Base-by-base conservation (phyloP, 306 rosid species). In the Prunus davidiana region DNA sequence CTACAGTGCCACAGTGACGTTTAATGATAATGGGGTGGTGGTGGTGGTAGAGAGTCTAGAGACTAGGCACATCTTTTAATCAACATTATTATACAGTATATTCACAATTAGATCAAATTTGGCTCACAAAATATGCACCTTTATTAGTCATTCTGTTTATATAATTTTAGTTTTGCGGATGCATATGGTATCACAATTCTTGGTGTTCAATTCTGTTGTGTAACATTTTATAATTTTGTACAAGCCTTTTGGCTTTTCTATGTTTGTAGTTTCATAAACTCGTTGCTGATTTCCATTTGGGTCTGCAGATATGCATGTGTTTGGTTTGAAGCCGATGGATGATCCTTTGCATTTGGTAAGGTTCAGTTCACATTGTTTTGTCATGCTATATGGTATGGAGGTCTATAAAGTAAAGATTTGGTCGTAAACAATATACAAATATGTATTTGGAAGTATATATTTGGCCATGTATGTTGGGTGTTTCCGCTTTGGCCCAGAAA, bases 261-360 rank as follows among this genome's bases (percentile, higher is more conserved):
- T 56, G 64, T 64, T 72, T 11, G 38, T 72, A 56, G 76, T 64
- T 68, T 50, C 56, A 67, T 57, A 43, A 63, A 25, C 58, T 28
- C 47, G 13, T 56, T 67, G 32, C 22, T 70, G 70, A 25, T 72
- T 64, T 81, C 25, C 64, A 55, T 51, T 46, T 77, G 60, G 56
- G 63, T 81, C 54, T 72, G 77, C 85, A 88, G 92, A 88, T 72
- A 88, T 88, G 92, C 87, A 86, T 73, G 85, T 88, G 28, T 88
- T 81, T 80, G 92, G 89, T 68, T 80, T 88, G 83, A 86, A 80
- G 87, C 92, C 92, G 11, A 88, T 88, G 88, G 60, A 72, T 38
- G 99, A 95, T 88, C 85, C 90, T 73, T 87, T 95, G 89, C 82
- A 87, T 38, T 84, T 95, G 99, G 99, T 95, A 84, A 81, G 89